Base-by-base conservation (phyloP, 805 yeast species). In the Starmerella sp. region DNA sequence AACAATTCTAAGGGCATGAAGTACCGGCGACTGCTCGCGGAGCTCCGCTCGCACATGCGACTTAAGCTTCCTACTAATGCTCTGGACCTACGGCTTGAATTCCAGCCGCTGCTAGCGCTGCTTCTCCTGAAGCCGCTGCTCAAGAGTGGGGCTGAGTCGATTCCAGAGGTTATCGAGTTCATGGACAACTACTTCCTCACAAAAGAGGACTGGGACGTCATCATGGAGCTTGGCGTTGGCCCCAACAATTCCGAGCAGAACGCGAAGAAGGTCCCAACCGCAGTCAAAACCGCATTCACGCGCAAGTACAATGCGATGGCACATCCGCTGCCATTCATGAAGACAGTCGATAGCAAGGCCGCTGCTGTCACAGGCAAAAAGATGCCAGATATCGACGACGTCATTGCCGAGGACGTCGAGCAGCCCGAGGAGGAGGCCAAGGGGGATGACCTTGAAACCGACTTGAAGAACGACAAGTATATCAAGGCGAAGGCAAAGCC, bases 181-280 rank as follows among this genome's bases (percentile, higher is more conserved):
- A 77, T 93, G 85, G 99, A 93, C 69, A 74, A 80, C 37, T 93
- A 93, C 68, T 93, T 81, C 64, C 68, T 93, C 39, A 85, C 95
- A 7, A 84, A 81, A 63, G 95, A 90, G 55, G 97, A 93, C 68
- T 91, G 95, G 90, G 97, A 91, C 65, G 77, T 77, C 28, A 72
- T 93, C 10, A 75, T 88, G 77, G 97, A 90, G 59, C 79, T 90
- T 58, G 84, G 87, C 15, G 82, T 89, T 11, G 95, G 95, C 0
- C 65, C 68, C 7, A 67, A 67, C 35, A 65, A 63, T 32, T 72
- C 74, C 35, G 76, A 74, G 13, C 75, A 68, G 14, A 64, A 68
- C 37, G 74, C 79, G 15, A 86, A 86, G 68, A 77, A 78, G 62
- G 76, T 91, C 5, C 81, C 91, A 9, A 78, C 96, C 1, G 75